phyloP scores from a whole-genome alignment of 441 rosid species.

The Eutrema salsugineum region DNA sequence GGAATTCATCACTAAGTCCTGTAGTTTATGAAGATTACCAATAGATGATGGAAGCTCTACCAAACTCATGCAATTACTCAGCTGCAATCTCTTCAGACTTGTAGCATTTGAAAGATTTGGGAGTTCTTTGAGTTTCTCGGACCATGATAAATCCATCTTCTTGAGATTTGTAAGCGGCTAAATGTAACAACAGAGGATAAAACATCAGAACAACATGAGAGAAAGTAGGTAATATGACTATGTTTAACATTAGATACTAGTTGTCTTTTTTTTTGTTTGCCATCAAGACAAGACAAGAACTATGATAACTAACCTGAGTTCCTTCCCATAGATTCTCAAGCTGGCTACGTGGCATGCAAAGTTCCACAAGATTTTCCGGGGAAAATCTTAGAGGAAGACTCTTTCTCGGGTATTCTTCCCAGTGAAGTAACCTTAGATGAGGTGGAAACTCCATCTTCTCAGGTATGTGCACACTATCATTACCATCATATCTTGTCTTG shows the following conservation, averaged over 20 bases:
- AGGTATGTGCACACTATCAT: background rate
- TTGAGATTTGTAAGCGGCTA: background rate
- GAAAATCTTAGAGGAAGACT: background rate
- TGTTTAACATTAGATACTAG: no score
- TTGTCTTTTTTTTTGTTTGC: no score
- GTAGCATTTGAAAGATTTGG: no score
- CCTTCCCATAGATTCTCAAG: background rate
- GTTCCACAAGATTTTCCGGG: no score
- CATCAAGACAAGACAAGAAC: no score
- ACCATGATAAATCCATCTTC: background rate
- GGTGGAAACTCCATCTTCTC: background rate
- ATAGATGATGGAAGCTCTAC: no score
- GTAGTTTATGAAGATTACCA: background rate
- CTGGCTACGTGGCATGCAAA: background rate
- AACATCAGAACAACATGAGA: background rate
- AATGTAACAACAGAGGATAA: background rate
- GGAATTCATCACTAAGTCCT: background rate
- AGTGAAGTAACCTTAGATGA: background rate
- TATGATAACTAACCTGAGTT: background rate
- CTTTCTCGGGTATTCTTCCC: background rate
- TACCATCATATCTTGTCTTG: background rate
- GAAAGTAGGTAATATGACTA: no score
- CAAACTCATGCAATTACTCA: no score
- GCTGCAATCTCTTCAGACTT: no score
- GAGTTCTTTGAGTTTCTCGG: no score